Evolutionary conservation across 225 moss, liverwort and hornwort genomes (phyloP), one percentile per base, ranked within the genome.

Genomic region (Sphagnum contortum): DNA sequence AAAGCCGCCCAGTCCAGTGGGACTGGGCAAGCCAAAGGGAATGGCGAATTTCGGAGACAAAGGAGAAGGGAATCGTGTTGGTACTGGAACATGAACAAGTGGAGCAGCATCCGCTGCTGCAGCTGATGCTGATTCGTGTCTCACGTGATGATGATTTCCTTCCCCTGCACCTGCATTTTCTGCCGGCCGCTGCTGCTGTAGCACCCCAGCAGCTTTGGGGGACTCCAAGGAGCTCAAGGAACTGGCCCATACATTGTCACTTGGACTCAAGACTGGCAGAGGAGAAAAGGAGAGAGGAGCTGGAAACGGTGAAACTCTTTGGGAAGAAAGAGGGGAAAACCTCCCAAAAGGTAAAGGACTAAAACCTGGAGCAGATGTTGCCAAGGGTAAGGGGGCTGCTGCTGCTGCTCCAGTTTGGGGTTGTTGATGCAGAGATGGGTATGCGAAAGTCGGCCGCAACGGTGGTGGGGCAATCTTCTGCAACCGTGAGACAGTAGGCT

Each of bases 391-490:
- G 8, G 76, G 66, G 2, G 78, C 72, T 49, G 73, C 54, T 9
- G 70, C 72, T 57, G 54, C 73, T 47, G 75, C 54, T 45, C 70
- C 50, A 57, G 66, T 66, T 49, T 70, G 77, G 29, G 74, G 48
- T 4, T 76, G 66, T 55, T 75, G 80, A 9, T 68, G 60, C 55
- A 69, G 71, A 63, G 70, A 60, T 2, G 81, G 76, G 68, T 89
- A 87, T 2, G 78, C 78, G 49, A 87, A 76, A 3, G 79, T 80
- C 45, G 91, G 89, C 5, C 94, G 85, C 49, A 94, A 74, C 48
- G 94, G 91, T 57, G 94, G 91, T 8, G 94, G 94, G 6, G 94
- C 94, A 74, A 91, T 83, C 74, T 89, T 81, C 60, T 86, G 89
- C 68, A 94, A 68, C 47, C 94, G 78, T 9, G 94, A 72, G 80